Evolutionary conservation across 768 basidiomycete genomes (phyloP).

Genomic region (Crepidotus variabilis): DNA sequence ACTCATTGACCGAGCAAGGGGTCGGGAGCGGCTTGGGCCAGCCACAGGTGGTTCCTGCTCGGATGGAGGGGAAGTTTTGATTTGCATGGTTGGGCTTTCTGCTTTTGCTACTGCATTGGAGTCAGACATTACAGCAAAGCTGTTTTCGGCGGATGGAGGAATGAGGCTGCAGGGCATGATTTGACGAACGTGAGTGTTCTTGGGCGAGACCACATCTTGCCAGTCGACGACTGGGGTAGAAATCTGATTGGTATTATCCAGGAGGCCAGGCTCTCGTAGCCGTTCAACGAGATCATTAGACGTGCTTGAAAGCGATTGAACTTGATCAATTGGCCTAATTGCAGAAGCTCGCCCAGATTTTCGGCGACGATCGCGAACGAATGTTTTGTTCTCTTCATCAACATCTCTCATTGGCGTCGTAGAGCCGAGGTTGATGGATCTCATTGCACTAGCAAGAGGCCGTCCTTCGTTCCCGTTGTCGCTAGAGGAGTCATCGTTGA

Average conservation of each 20-base stretch:
- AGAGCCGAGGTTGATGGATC: slow-evolving; percentile 40
- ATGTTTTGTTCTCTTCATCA: slow-evolving; percentile 31
- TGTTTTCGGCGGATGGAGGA: slow-evolving; percentile 35
- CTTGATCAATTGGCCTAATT: slow-evolving; percentile 32
- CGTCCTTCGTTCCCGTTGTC: slow-evolving; percentile 11
- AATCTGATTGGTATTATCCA: slow-evolving; percentile 24
- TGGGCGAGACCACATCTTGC: slow-evolving; percentile 25
- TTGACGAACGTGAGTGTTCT: slow-evolving; percentile 27
- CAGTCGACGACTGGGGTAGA: slow-evolving; percentile 29
- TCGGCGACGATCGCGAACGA: slow-evolving; percentile 29
- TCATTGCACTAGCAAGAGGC: slow-evolving; percentile 37
- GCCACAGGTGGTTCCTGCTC: slow-evolving; percentile 11
- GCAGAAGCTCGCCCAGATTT: slow-evolving; percentile 20
- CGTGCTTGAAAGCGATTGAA: slow-evolving; percentile 48
- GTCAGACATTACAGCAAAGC: neutral
- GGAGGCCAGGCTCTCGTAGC: slow-evolving; percentile 41
- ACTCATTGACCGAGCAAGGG: slow-evolving; percentile 50
- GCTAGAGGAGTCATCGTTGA: slow-evolving; percentile 9
- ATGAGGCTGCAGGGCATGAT: slow-evolving; percentile 56
- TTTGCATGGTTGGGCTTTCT: slow-evolving; percentile 25
- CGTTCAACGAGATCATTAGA: slow-evolving; percentile 43
- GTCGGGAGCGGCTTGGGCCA: slow-evolving; percentile 12
- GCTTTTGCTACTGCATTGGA: slow-evolving; percentile 24
- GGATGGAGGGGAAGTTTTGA: slow-evolving; percentile 4
- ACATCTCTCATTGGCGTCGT: slow-evolving; percentile 13